These are phyloP conservation scores for Eimeria acervulina DNA, from an alignment of 169 alveolate genomes.

Conservation along the genomic window DNA sequence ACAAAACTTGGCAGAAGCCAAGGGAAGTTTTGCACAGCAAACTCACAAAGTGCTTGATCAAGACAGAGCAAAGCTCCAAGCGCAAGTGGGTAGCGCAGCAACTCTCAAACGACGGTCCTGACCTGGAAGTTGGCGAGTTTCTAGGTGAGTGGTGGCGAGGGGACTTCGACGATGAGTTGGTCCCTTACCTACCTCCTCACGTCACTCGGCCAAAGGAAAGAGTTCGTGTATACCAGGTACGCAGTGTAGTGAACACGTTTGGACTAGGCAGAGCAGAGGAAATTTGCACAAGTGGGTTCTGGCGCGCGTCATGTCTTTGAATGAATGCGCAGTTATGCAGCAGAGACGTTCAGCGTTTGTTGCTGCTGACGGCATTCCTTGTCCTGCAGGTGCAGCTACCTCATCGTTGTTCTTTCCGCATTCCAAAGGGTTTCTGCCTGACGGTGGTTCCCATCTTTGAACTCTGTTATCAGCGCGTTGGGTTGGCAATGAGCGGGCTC, in stretches of 20 bases:
- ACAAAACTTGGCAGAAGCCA: slow-evolving; percentile 89
- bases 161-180: slow-evolving; percentile 86
- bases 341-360: not conserved
- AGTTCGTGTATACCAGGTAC: slow-evolving; percentile 86
- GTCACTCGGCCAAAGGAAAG: slow-evolving; percentile 88
- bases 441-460: slow-evolving; percentile 87
- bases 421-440: slow-evolving; percentile 84
- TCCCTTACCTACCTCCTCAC: slow-evolving; percentile 88
- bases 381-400: slow-evolving; percentile 85
- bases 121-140: slow-evolving; percentile 85
- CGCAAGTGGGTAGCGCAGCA: slow-evolving; percentile 81
- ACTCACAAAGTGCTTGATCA: slow-evolving; percentile 66
- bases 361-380: not conserved
- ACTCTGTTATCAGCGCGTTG: slow-evolving; percentile 82
- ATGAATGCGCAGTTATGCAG: not conserved
- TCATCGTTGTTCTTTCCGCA: slow-evolving; percentile 83
- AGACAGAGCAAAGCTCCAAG: slow-evolving; percentile 15
- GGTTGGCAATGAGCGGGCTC: slow-evolving; percentile 86
- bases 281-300: not conserved
- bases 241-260: not conserved
- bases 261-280: not conserved
- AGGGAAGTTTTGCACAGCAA: slow-evolving; percentile 84
- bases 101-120: slow-evolving; percentile 44
- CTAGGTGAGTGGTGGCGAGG: slow-evolving; percentile 89
- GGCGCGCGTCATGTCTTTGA: not conserved